Evolutionary conservation across 2,329 filamentous ascomycete species (phyloP).

Genomic region (Cladophialophora psammophila): DNA sequence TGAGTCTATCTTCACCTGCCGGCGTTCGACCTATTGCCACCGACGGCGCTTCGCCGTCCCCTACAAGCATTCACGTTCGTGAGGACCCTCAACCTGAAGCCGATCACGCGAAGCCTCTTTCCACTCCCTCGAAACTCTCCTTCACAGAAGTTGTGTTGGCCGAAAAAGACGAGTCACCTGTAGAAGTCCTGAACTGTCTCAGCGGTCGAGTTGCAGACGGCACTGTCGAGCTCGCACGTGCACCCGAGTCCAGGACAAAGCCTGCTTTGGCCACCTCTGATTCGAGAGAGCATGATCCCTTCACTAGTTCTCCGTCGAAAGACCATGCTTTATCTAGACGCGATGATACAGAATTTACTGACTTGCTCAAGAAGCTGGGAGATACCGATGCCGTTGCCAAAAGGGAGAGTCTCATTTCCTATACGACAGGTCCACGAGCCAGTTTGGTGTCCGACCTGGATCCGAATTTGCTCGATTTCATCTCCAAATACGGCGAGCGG

Average conservation of each 20-base stretch:
- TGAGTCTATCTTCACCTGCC: constrained; percentile 1
- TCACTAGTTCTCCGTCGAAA: constrained; percentile 2
- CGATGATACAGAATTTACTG: constrained; percentile 6
- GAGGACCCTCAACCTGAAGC: background rate
- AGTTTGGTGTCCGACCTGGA: constrained; percentile 36
- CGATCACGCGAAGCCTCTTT: background rate
- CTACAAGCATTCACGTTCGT: background rate
- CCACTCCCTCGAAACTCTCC: constrained; percentile 14
- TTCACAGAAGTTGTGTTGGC: constrained; percentile 26
- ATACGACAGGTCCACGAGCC: constrained; percentile 16
- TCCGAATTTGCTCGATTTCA: constrained; percentile 32
- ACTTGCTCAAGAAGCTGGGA: constrained; percentile 16
- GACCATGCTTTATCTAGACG: background rate
- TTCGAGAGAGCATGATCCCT: background rate
- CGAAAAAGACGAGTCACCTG: constrained; percentile 28
- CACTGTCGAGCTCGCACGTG: constrained; percentile 25
- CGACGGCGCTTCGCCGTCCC: constrained; percentile 6
- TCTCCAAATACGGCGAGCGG: constrained; percentile 29
- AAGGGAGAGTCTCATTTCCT: constrained; percentile 13
- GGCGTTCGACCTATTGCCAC: background rate
- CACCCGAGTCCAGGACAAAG: background rate
- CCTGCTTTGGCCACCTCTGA: background rate
- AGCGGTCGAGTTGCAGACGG: constrained; percentile 21
- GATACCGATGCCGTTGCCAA: constrained; percentile 10
- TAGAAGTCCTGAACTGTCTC: constrained; percentile 19